Evolutionary conservation across 75 land plant species (phyloP).

Genomic region (Larix kaempferi): DNA sequence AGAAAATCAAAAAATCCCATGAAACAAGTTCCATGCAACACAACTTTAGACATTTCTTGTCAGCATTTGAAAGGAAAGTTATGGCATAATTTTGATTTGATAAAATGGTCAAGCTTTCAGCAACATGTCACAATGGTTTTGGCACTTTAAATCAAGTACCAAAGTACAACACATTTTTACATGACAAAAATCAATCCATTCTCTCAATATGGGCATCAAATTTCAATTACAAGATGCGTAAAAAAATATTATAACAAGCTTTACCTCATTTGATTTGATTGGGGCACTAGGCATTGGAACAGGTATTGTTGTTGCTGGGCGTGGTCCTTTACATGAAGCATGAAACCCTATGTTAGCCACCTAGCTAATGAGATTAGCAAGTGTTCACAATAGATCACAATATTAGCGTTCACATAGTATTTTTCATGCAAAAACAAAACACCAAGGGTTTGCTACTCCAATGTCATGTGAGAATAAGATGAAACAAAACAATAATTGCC

Average conservation of each 20-base stretch:
- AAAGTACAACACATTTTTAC: not conserved
- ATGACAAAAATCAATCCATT: not conserved
- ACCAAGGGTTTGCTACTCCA: not conserved
- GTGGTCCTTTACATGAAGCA: constrained; percentile 52
- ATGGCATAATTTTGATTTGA: too few species aligned
- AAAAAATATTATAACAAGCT: not conserved
- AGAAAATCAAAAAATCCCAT: too few species aligned
- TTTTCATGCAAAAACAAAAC: not conserved
- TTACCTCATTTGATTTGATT: constrained; percentile 37
- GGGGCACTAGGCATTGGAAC: constrained; percentile 66
- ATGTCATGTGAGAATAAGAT: not conserved
- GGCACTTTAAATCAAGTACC: not conserved
- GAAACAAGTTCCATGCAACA: too few species aligned
- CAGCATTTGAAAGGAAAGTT: too few species aligned
- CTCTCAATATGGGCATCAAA: not conserved
- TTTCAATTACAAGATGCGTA: not conserved
- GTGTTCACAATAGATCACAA: not conserved
- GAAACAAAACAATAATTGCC: not conserved
- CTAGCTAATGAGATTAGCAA: too few species aligned
- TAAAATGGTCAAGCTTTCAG: not conserved
- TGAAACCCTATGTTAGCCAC: constrained; percentile 3
- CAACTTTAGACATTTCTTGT: too few species aligned
- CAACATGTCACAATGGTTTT: not conserved
- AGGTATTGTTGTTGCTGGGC: constrained; percentile 91
- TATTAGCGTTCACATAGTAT: not conserved